Evolutionary conservation across 768 basidiomycete species (phyloP).

Genomic region (Russula olivacea): DNA sequence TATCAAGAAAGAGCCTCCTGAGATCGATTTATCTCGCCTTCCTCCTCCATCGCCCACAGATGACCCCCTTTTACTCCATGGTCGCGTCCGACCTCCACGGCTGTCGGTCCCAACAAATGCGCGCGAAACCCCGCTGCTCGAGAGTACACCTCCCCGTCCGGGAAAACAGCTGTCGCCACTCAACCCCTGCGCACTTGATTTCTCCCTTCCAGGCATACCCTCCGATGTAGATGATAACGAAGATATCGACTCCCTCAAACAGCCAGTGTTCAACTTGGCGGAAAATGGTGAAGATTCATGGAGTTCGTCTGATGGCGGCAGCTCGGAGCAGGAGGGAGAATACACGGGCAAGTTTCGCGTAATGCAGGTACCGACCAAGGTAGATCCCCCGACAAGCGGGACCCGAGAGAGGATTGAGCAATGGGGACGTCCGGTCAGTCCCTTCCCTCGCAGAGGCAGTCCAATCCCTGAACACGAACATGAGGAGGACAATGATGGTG

Average conservation of each 20-base stretch:
- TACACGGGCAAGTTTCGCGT: slow-evolving; percentile 62
- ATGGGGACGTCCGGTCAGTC: slow-evolving; percentile 70
- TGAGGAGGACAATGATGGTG: slow-evolving; percentile 28
- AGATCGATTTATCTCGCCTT: slow-evolving; percentile 51
- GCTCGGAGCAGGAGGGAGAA: slow-evolving; percentile 47
- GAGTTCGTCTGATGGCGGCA: slow-evolving; percentile 27
- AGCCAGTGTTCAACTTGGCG: slow-evolving; percentile 27
- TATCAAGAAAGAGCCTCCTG: slow-evolving; percentile 61
- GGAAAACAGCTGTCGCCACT: slow-evolving; percentile 13
- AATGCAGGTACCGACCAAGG: slow-evolving; percentile 53
- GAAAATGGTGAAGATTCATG: slow-evolving; percentile 8
- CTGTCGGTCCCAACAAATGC: slow-evolving; percentile 30
- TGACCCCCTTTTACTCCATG: slow-evolving; percentile 63
- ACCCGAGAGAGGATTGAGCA: slow-evolving; percentile 45
- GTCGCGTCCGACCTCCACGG: slow-evolving; percentile 31
- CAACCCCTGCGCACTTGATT: slow-evolving; percentile 20
- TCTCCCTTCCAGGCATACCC: slow-evolving; percentile 18
- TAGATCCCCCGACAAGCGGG: slow-evolving; percentile 56
- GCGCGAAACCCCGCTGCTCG: slow-evolving; percentile 36
- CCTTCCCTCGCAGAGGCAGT: slow-evolving; percentile 42
- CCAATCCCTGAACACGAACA: slow-evolving; percentile 28
- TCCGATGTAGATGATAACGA: slow-evolving; percentile 25
- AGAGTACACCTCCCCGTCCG: slow-evolving; percentile 30
- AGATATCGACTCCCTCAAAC: slow-evolving; percentile 17
- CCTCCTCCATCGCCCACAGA: slow-evolving; percentile 70